A percentile compares a stretch with the other conserved stretches of the same genome.
Evolutionary conservation across 2,329 filamentous ascomycete genomes (phyloP).

Genomic region (Myriosclerotinia curreyana): DNA sequence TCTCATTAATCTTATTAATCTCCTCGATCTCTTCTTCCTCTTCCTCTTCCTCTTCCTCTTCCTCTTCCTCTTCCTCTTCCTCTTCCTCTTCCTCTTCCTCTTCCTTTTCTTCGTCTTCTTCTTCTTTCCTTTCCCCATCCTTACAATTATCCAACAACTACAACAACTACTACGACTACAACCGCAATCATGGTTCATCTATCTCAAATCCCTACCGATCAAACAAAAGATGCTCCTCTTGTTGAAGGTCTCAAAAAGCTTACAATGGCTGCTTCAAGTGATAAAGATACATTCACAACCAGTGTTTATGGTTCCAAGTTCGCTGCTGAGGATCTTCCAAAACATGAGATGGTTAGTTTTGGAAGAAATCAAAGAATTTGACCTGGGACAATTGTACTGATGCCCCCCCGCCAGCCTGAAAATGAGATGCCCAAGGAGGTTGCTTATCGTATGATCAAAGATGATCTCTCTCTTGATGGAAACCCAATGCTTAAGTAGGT

Average conservation of each 20-base stretch:
- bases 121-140: too few relatives aligned
- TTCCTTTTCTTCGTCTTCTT: neutral
- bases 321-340: slow-evolving; percentile 75
- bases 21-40: too few relatives aligned
- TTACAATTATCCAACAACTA: too few relatives aligned
- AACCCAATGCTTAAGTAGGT: slow-evolving; percentile 80
- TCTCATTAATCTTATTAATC: too few relatives aligned
- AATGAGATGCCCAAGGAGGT: slow-evolving; percentile 85
- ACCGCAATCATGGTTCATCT: slow-evolving; percentile 49
- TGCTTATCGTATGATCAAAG: slow-evolving; percentile 96
- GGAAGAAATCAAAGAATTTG: too few relatives aligned
- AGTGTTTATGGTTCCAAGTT: slow-evolving; percentile 82
- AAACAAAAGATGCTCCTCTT: slow-evolving; percentile 30
- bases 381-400: too few relatives aligned
- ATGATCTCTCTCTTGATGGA: slow-evolving; percentile 86
- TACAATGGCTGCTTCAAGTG: slow-evolving; percentile 39
- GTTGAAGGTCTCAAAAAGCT: slow-evolving; percentile 48
- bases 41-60: neutral
- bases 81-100: neutral
- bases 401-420: slow-evolving; percentile 55
- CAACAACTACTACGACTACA: neutral
- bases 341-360: slow-evolving; percentile 60
- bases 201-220: slow-evolving; percentile 41
- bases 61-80: too few relatives aligned
- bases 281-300: slow-evolving; percentile 35